These are phyloP conservation scores for Primulina eburnea DNA, from an alignment of 257 asterid species.

Conservation along the genomic window DNA sequence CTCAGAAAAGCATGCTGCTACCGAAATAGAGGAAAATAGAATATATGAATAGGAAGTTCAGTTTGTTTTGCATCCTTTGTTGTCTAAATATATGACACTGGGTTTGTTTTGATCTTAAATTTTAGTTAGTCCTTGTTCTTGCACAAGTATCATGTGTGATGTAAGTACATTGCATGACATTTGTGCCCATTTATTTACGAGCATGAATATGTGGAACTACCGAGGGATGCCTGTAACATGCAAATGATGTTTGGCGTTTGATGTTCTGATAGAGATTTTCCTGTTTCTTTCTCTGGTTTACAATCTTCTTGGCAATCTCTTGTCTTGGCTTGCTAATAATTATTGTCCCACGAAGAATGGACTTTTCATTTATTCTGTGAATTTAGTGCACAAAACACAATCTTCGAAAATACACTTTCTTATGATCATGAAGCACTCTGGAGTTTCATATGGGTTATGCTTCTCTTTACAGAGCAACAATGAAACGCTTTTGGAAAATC, in stretches of 20 bases:
- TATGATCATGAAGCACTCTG: slow-evolving; percentile 19
- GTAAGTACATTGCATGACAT: background rate
- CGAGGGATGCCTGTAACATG: background rate
- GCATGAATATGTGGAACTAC: slow-evolving; percentile 2
- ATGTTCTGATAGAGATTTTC: slow-evolving; percentile 13
- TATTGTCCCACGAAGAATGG: too few species aligned
- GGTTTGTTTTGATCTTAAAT: background rate
- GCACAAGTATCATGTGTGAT: background rate
- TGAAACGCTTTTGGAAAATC: slow-evolving; percentile 98
- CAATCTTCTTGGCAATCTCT: slow-evolving; percentile 14
- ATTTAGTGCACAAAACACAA: slow-evolving; percentile 6
- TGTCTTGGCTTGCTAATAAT: slow-evolving; percentile 8
- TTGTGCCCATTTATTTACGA: background rate
- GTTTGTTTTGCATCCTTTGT: too few species aligned
- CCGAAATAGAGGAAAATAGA: too few species aligned
- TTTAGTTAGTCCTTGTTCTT: background rate
- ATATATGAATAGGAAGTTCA: too few species aligned
- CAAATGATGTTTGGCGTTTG: slow-evolving; percentile 11
- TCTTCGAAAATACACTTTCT: background rate
- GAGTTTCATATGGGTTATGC: slow-evolving; percentile 27
- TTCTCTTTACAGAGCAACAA: slow-evolving; percentile 85
- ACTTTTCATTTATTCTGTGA: too few species aligned
- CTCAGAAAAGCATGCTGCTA: too few species aligned
- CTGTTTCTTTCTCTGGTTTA: slow-evolving; percentile 15
- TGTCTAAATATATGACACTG: slow-evolving; percentile 1